These are phyloP conservation scores for Ophiostoma novo-ulmi DNA, from an alignment of 2,329 filamentous ascomycete species.

Conservation along the genomic window DNA sequence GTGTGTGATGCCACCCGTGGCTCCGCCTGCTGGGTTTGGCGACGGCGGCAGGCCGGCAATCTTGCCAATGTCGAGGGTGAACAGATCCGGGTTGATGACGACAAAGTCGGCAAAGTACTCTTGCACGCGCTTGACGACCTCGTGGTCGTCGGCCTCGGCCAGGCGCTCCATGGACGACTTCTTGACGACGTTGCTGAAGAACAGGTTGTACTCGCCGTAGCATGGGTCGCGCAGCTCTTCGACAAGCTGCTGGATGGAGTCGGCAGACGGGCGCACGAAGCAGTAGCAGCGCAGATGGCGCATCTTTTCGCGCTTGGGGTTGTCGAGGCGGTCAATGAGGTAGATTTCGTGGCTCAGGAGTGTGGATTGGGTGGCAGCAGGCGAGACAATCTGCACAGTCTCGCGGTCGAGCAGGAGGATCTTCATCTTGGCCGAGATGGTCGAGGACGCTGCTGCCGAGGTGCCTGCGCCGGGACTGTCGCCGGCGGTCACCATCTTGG, in stretches of 20 bases:
- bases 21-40: not conserved
- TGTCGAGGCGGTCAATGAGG: constrained; percentile 93
- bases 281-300: constrained; percentile 90
- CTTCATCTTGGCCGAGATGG: constrained; percentile 90
- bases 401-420: constrained; percentile 89
- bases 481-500: constrained; percentile 85
- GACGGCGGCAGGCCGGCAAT: not conserved
- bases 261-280: constrained; percentile 84
- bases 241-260: constrained; percentile 88
- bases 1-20: constrained; percentile 43
- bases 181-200: constrained; percentile 96
- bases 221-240: constrained; percentile 94
- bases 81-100: constrained; percentile 90
- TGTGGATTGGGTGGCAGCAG: constrained; percentile 89
- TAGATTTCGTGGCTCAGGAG: constrained; percentile 96
- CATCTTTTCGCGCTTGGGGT: constrained; percentile 90
- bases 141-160: constrained; percentile 94
- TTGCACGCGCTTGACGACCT: constrained; percentile 88
- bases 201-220: constrained; percentile 95
- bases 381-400: constrained; percentile 89
- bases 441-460: constrained; percentile 55
- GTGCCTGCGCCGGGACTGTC: constrained; percentile 58
- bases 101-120: constrained; percentile 96
- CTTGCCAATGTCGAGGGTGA: constrained; percentile 62
- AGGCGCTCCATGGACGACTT: constrained; percentile 92